phyloP scores from a whole-genome alignment of 1,139 yeast species.

The Trichomonascaceae sp. region DNA sequence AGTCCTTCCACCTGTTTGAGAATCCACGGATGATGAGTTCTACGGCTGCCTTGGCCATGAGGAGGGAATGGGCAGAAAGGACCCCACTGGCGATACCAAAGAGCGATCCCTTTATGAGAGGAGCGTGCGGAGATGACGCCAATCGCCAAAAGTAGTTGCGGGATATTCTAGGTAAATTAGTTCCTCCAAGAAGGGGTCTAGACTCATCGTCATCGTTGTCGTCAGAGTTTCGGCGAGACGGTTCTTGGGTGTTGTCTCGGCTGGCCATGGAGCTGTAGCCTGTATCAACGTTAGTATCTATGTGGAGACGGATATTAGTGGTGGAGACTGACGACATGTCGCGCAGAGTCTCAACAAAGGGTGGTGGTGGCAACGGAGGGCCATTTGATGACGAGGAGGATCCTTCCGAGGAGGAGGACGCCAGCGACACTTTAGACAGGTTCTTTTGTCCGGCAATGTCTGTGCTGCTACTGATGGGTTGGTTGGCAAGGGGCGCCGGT shows the following conservation, averaged over 20 bases:
- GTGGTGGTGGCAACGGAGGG: no score
- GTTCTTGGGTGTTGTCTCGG: neutral
- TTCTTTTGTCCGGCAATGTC: neutral
- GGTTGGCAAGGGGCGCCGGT: neutral
- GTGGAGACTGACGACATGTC: no score
- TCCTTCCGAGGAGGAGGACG: neutral
- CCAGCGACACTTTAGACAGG: neutral
- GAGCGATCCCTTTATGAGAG: slow-evolving; percentile 33
- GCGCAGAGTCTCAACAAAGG: no score
- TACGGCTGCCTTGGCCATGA: slow-evolving; percentile 73
- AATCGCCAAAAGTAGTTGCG: no score
- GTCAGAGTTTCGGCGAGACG: neutral
- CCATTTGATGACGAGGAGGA: no score
- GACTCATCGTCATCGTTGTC: no score
- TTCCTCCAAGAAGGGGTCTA: neutral
- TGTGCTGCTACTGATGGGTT: no score
- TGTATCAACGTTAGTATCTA: neutral
- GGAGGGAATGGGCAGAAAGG: slow-evolving; percentile 71
- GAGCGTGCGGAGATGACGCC: neutral
- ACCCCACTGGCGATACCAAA: slow-evolving; percentile 68
- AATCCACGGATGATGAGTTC: slow-evolving; percentile 39
- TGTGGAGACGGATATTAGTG: no score
- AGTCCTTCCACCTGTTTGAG: slow-evolving; percentile 22
- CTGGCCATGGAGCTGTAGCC: neutral
- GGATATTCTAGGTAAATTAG: neutral